phyloP scores from a whole-genome alignment of 2,329 filamentous ascomycete species.

The Neonectria punicea region DNA sequence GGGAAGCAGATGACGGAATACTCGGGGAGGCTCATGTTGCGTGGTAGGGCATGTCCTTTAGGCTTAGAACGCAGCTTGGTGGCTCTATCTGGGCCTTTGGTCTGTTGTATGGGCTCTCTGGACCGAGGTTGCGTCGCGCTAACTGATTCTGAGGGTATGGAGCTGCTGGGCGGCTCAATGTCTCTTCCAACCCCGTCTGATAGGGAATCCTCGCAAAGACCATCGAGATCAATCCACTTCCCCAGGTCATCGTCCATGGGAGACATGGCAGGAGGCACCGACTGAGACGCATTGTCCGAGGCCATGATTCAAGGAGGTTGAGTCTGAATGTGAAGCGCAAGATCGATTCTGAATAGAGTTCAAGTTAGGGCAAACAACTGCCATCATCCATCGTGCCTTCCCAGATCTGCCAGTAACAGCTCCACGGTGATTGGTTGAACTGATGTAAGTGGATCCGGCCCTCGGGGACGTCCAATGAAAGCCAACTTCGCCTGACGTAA shows the following conservation, averaged over 20 bases:
- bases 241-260: constrained; percentile 34
- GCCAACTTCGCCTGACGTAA: background rate
- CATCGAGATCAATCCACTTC: constrained; percentile 38
- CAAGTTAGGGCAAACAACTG: constrained; percentile 10
- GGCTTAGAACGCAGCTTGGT: constrained; percentile 1
- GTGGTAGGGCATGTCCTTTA: constrained; percentile 18
- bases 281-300: background rate
- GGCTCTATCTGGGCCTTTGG: constrained; percentile 9
- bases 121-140: constrained; percentile 10
- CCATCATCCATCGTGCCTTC: constrained; percentile 1
- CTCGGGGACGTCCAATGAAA: constrained; percentile 12
- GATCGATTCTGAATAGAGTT: constrained; percentile 2
- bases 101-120: constrained; percentile 1
- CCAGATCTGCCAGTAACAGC: background rate
- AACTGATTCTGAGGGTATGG: constrained; percentile 19
- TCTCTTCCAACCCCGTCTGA: constrained; percentile 25
- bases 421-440: constrained; percentile 12
- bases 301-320: constrained; percentile 14
- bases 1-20: constrained; percentile 44
- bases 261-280: background rate
- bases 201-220: constrained; percentile 35
- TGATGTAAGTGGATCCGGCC: background rate
- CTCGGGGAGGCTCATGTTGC: constrained; percentile 25
- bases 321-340: background rate
- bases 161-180: constrained; percentile 25